Conservation (phyloP, 805 yeast genomes). For the Dipodascus geniculatus region DNA sequence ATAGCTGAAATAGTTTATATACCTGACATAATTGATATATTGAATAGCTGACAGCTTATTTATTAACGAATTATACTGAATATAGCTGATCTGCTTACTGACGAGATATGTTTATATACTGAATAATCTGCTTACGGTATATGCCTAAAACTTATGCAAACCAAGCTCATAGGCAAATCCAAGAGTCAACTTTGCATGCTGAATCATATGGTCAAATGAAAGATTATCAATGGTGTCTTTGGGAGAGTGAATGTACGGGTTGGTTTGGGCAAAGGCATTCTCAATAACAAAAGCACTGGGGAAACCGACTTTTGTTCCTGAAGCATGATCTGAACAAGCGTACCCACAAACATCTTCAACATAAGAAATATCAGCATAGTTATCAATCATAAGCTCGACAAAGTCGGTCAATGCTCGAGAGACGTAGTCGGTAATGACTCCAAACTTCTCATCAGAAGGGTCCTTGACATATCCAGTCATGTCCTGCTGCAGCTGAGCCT, state of each 20-base stretch:
- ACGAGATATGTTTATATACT: too few relatives aligned
- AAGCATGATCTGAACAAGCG: conserved; percentile 88
- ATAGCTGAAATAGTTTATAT: too few relatives aligned
- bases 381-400: conserved; percentile 46
- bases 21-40: too few relatives aligned
- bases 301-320: conserved; percentile 71
- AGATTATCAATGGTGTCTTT: conserved; percentile 74
- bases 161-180: conserved; percentile 67
- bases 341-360: conserved; percentile 77
- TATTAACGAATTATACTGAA: too few relatives aligned
- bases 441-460: conserved; percentile 52
- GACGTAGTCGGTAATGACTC: conserved; percentile 68
- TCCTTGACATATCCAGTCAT: conserved; percentile 74
- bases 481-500: conserved; percentile 87
- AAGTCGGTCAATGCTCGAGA: conserved; percentile 44
- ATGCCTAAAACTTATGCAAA: conserved; percentile 24
- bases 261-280: conserved; percentile 49
- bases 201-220: conserved; percentile 64
- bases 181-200: conserved; percentile 68
- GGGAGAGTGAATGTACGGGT: conserved; percentile 64
- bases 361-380: conserved; percentile 57
- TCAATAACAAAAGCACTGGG: conserved; percentile 81
- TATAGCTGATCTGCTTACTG: too few relatives aligned
- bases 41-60: too few relatives aligned
- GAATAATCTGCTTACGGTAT: too few relatives aligned